Conservation (phyloP, 1,139 yeast species). For the Pichia sp. region DNA sequence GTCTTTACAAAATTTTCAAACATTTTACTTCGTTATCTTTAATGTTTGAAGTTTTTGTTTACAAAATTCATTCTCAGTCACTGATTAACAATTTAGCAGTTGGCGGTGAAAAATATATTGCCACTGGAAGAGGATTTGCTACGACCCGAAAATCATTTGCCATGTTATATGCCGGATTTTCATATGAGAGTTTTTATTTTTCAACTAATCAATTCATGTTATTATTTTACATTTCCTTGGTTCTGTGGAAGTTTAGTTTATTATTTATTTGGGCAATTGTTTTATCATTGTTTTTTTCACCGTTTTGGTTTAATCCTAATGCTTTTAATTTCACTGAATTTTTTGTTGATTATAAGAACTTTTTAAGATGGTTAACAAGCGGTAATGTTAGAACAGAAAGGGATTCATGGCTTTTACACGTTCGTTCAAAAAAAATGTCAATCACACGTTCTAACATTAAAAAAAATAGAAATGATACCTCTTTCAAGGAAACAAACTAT, state of each 20-base stretch:
- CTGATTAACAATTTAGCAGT: slow-evolving; percentile 42
- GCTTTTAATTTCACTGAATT: slow-evolving; percentile 46
- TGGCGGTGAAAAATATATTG: slow-evolving; percentile 51
- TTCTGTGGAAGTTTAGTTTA: slow-evolving; percentile 44
- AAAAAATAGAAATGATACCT: slow-evolving; percentile 22
- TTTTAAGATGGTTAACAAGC: slow-evolving; percentile 39
- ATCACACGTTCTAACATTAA: slow-evolving; percentile 40
- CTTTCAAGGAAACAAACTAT: slow-evolving; percentile 31
- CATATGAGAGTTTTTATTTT: slow-evolving; percentile 41
- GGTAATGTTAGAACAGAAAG: slow-evolving; percentile 35
- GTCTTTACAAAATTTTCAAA: slow-evolving; percentile 39
- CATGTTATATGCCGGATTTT: slow-evolving; percentile 41
- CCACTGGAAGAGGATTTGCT: slow-evolving; percentile 53
- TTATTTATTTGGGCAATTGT: slow-evolving; percentile 47
- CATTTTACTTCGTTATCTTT: slow-evolving; percentile 49
- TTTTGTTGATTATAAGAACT: slow-evolving; percentile 42
- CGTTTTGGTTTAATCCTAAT: slow-evolving; percentile 47
- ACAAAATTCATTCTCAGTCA: slow-evolving; percentile 45
- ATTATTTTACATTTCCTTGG: slow-evolving; percentile 39
- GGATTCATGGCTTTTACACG: slow-evolving; percentile 40
- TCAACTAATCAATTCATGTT: slow-evolving; percentile 38
- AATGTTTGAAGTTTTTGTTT: slow-evolving; percentile 48
- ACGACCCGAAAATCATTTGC: slow-evolving; percentile 43
- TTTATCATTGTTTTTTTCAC: slow-evolving; percentile 39
- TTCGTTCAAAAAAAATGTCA: slow-evolving; percentile 37